A percentile compares a stretch with the other conserved stretches of the same genome.
Conservation (phyloP, 2,329 filamentous ascomycete genomes). For the Calonectria hawksworthii region DNA sequence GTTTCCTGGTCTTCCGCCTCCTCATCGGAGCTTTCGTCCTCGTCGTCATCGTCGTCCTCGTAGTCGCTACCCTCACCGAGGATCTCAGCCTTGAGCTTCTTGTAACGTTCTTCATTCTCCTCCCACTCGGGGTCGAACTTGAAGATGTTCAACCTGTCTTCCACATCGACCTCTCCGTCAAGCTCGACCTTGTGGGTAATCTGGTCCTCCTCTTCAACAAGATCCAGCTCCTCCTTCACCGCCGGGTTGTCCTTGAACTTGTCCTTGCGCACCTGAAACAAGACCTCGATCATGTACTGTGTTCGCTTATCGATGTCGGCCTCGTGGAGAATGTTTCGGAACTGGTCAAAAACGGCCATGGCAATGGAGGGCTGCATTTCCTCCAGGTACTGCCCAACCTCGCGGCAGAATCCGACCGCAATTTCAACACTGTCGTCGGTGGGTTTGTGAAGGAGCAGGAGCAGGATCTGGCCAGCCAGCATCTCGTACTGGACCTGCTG, state of each 20-base stretch:
- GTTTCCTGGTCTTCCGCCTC: constrained; percentile 83
- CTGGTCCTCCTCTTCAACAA: constrained; percentile 98
- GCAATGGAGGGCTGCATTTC: constrained; percentile 94
- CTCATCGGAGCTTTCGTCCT: constrained; percentile 77
- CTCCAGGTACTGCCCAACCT: constrained; percentile 94
- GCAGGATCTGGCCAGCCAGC: constrained; percentile 90
- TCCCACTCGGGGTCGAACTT: constrained; percentile 94
- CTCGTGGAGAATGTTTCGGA: constrained; percentile 94
- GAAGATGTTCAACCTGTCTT: constrained; percentile 95
- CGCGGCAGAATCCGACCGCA: constrained; percentile 91
- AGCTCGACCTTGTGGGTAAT: constrained; percentile 90
- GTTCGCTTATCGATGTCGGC: constrained; percentile 97
- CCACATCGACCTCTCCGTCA: constrained; percentile 86
- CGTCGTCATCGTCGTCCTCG: constrained; percentile 75
- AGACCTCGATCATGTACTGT: constrained; percentile 99
- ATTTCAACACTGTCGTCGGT: constrained; percentile 99
- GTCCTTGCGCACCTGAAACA: constrained; percentile 97
- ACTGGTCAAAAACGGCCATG: constrained; percentile 93
- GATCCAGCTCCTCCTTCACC: constrained; percentile 90
- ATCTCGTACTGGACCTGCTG: constrained; percentile 97
- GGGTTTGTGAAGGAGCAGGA: constrained; percentile 93
- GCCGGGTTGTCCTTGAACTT: constrained; percentile 96
- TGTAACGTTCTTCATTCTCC: constrained; percentile 91
- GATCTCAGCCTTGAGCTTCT: constrained; percentile 92
- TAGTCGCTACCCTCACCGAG: constrained; percentile 92